phyloP scores from a whole-genome alignment of 2,329 filamentous ascomycete species.

The Aspergillus calidoustus region DNA sequence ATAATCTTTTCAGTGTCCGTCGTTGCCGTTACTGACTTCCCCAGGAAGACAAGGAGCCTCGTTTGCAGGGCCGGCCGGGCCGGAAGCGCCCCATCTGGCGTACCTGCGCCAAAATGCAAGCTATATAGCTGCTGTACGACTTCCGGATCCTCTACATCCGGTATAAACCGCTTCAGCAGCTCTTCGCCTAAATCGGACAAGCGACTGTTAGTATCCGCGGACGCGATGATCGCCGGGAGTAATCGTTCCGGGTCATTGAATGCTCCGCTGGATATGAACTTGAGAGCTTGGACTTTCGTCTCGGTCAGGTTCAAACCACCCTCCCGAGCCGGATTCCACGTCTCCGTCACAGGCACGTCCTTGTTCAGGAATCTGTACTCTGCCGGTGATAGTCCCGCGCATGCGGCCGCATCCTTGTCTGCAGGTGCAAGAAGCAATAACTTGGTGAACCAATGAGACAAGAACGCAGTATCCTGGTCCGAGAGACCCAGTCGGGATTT shows the following conservation, averaged over 20 bases:
- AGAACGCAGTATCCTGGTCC: constrained; percentile 72
- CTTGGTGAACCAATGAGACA: constrained; percentile 76
- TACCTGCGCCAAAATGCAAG: constrained; percentile 69
- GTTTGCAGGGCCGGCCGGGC: constrained; percentile 74
- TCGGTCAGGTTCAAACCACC: constrained; percentile 70
- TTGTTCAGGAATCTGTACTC: constrained; percentile 74
- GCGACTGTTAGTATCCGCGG: constrained; percentile 78
- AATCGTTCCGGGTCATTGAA: constrained; percentile 85
- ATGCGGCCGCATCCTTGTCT: constrained; percentile 46
- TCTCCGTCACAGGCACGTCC: constrained; percentile 50
- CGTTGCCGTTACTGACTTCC: constrained; percentile 76
- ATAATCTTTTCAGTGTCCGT: constrained; percentile 70
- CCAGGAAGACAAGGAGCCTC: constrained; percentile 74
- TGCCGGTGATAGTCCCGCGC: constrained; percentile 65
- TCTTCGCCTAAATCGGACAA: constrained; percentile 88
- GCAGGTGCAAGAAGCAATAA: constrained; percentile 71
- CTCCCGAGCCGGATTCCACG: constrained; percentile 65
- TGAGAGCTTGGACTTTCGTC: constrained; percentile 70
- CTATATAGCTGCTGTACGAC: constrained; percentile 71
- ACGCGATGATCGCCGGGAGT: constrained; percentile 79
- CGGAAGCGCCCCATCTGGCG: constrained; percentile 47
- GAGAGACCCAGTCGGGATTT: constrained; percentile 69
- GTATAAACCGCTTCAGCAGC: constrained; percentile 76
- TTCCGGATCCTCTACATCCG: constrained; percentile 68
- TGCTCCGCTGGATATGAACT: constrained; percentile 79